These are phyloP conservation scores for Paraleonurus japonicus DNA, from an alignment of 257 asterid species.

Conservation along the genomic window DNA sequence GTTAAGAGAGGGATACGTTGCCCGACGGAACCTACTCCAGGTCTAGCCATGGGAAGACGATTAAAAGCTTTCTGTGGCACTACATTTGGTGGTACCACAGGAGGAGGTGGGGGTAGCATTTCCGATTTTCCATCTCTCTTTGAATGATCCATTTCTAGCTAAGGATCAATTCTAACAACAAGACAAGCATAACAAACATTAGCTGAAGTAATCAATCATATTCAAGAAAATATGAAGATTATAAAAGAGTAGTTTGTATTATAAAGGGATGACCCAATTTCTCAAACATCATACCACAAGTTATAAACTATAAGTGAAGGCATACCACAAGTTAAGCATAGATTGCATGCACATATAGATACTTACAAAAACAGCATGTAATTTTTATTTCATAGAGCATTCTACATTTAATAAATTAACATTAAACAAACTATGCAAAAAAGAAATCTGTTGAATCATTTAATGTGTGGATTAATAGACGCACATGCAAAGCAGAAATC, in stretches of 20 bases:
- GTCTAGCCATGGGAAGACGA: slow-evolving; percentile 54
- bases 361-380: not conserved
- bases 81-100: slow-evolving; percentile 31
- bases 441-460: not conserved
- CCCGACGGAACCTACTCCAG: slow-evolving; percentile 40
- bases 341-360: not conserved
- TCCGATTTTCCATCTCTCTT: not conserved
- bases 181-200: not conserved
- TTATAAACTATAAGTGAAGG: not conserved
- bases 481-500: not conserved
- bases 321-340: not conserved
- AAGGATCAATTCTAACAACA: not conserved
- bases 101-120: slow-evolving; percentile 42
- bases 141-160: slow-evolving; percentile 17
- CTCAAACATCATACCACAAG: not conserved
- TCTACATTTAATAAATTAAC: not conserved
- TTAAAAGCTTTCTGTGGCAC: slow-evolving; percentile 29
- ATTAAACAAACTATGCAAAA: not conserved
- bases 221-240: not conserved
- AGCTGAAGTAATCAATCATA: not conserved
- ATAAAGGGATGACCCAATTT: not conserved
- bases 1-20: slow-evolving; percentile 40
- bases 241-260: not conserved
- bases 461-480: not conserved
- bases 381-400: too few species aligned